A percentile compares a stretch with the other conserved stretches of the same genome.
Conservation (phyloP, 768 basidiomycete species). For the Kwoniella bestiolae region DNA sequence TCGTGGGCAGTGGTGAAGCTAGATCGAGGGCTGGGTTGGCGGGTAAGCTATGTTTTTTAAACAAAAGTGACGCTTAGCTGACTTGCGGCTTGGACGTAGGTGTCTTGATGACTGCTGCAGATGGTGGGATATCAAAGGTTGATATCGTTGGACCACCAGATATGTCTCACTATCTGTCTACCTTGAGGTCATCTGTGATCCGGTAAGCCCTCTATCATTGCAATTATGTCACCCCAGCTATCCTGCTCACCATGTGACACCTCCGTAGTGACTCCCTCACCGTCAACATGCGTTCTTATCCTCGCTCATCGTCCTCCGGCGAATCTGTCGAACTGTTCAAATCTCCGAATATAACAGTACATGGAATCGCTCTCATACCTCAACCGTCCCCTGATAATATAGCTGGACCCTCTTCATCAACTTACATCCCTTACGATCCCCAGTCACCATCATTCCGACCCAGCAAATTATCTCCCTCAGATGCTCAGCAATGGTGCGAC, state of each 20-base stretch:
- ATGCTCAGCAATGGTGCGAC: slow-evolving; percentile 40
- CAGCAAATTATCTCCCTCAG: slow-evolving; percentile 16
- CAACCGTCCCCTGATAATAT: no score
- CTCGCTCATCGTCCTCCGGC: slow-evolving; percentile 5
- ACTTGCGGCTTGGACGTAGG: slow-evolving; percentile 60
- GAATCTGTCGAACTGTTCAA: slow-evolving; percentile 29
- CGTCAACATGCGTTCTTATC: slow-evolving; percentile 19
- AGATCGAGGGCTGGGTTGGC: slow-evolving; percentile 71
- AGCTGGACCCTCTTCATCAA: not conserved
- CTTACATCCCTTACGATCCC: slow-evolving; percentile 12
- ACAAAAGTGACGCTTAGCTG: no score
- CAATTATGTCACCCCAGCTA: no score
- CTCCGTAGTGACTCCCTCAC: slow-evolving; percentile 25
- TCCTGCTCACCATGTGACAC: not conserved
- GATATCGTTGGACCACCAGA: slow-evolving; percentile 75
- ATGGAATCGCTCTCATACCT: slow-evolving; percentile 25
- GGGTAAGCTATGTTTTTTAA: slow-evolving; percentile 61
- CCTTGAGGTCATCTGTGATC: slow-evolving; percentile 68
- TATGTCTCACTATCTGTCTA: slow-evolving; percentile 70
- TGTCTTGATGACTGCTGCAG: slow-evolving; percentile 77
- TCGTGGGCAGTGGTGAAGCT: slow-evolving; percentile 70
- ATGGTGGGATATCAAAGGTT: slow-evolving; percentile 66
- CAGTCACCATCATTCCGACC: slow-evolving; percentile 20
- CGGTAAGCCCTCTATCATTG: slow-evolving; percentile 10
- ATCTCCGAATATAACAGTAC: slow-evolving; percentile 33